Base-by-base conservation (phyloP, 148 eudicot genomes). In the Camellia lanceoleosa region DNA sequence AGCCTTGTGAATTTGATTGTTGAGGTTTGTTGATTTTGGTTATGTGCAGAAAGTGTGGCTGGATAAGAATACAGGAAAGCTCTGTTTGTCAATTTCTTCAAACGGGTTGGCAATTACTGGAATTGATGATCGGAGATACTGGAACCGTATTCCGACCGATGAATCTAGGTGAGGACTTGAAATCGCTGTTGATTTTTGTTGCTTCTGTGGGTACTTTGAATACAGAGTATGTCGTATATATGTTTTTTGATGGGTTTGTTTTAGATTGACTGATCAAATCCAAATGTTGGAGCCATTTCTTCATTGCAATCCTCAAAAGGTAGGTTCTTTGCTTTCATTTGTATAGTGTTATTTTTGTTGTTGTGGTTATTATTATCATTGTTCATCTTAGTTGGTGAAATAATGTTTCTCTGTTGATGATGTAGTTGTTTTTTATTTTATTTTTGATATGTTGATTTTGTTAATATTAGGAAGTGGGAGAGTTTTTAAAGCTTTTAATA, bases 51-150 rank as follows among this genome's bases (percentile, higher is more conserved):
- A 73, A 76, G 81, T 78, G 54, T 88, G 91, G 91, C 23, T 88
- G 84, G 89, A 88, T 80, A 88, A 88, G 80, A 71, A 43, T n/a
- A 78, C 86, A 44, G 91, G 89, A 68, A 83, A 76, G 78, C 72
- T 80, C 46, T 86, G 91, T 77, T 71, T 88, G 79, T 78, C 79
- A 13, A 77, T 88, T 44, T 80, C 91, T 8, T 84, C 83, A 9
- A 78, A 20, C 54, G 89, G 91, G 52, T 81, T 88, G 77, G 69
- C 81, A 0, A 88, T 88, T 47, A 88, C 89, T 0, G 91, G 91
- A 23, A 84, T 88, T 14, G 89, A 88, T 78, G 91, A 88, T 77
- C 78, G 91, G 63, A 84, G 91, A 75, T 86, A 88, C 74, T 88
- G 91, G 91, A 86, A 61, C 63, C 86, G 84, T 9, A 78, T 88